Evolutionary conservation across 2,329 filamentous ascomycete genomes (phyloP), one percentile per base, ranked within the genome.

Genomic region (Botrytis sinoallii): DNA sequence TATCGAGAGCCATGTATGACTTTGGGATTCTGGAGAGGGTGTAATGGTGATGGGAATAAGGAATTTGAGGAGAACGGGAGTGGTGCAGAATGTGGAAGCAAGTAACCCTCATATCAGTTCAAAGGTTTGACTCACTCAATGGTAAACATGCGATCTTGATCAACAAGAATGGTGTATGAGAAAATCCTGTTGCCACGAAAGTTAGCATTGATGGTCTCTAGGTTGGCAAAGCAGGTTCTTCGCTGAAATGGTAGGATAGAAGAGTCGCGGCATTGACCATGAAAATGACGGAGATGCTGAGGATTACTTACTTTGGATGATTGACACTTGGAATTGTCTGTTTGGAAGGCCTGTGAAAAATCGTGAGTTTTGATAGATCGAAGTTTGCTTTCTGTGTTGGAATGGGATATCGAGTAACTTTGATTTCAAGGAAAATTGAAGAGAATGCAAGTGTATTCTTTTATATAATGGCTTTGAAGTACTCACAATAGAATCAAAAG

Each of bases 401-500:
- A 32, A 42, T 40, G 25, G 25, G 2, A 38, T 40, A 29, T 67
- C 32, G 35, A 55, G 35, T 7, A 25, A 57, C 18, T 42, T 57
- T 42, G 48, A 57, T 57, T 55, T 57, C 18, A 32, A 25, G 4
- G 35, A 18, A 42, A 42, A 7, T 42, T 16, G 35, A 68, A 25
- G 35, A 55, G 29, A n/a, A 68, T 20, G n/a, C 66, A 57, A 68
- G 48, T 68, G 66, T 25, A n/a, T 20, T 55, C 25, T 42, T 57
- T 57, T 42, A 57, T 32, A 57, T 68, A 4, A 57, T 25, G 16
- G 3, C n/a, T 25, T 32, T 32, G 66, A 25, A 68, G 25, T 29
- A 57, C 65, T 57, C 16, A 68, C 65, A 68, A 68, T 57, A 68
- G 65, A 68, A 64, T 32, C 61, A 64, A 64, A 68, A 68, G 65